These are phyloP conservation scores for Funneliformis geosporum DNA, from an alignment of 192 early-diverging fungal genomes.

Conservation along the genomic window DNA sequence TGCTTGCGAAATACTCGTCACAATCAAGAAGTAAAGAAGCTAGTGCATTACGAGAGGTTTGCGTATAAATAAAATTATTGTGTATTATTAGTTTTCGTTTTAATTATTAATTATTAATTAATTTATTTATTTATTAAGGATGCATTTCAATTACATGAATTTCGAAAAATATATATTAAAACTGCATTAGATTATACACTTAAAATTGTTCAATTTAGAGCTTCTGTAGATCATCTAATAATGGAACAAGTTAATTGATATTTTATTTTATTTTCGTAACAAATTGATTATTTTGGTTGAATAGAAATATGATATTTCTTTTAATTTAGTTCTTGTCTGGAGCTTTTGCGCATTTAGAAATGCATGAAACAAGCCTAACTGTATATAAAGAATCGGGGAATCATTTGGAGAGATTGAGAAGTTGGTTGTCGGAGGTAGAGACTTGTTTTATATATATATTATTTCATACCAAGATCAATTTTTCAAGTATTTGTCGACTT, in stretches of 20 bases:
- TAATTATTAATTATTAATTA: not conserved
- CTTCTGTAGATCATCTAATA: conserved; percentile 53
- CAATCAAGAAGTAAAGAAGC: conserved; percentile 68
- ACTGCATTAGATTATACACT: conserved; percentile 56
- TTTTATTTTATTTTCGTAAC: conserved; percentile 1
- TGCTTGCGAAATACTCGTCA: conserved; percentile 56
- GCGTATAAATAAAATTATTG: not conserved
- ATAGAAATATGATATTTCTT: not conserved
- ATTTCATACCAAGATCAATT: not conserved
- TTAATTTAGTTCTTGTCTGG: conserved; percentile 51
- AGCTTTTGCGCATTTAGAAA: conserved; percentile 45
- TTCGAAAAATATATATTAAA: conserved; percentile 64
- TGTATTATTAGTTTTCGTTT: not conserved
- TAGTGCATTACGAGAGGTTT: conserved; percentile 57
- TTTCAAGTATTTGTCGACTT: too few relatives aligned
- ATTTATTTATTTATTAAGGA: conserved; percentile 38
- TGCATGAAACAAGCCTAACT: conserved; percentile 37
- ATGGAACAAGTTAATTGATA: conserved; percentile 43
- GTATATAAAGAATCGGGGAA: conserved; percentile 39
- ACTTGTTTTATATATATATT: conserved; percentile 17
- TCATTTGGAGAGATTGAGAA: conserved; percentile 41
- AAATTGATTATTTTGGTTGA: not conserved
- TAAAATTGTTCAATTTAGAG: conserved; percentile 58
- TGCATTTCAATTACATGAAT: conserved; percentile 67
- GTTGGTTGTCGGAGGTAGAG: conserved; percentile 43